A percentile compares a stretch with the other conserved stretches of the same genome.
Conservation (phyloP, 129 eudicot species). For the Tanacetum coccineum region DNA sequence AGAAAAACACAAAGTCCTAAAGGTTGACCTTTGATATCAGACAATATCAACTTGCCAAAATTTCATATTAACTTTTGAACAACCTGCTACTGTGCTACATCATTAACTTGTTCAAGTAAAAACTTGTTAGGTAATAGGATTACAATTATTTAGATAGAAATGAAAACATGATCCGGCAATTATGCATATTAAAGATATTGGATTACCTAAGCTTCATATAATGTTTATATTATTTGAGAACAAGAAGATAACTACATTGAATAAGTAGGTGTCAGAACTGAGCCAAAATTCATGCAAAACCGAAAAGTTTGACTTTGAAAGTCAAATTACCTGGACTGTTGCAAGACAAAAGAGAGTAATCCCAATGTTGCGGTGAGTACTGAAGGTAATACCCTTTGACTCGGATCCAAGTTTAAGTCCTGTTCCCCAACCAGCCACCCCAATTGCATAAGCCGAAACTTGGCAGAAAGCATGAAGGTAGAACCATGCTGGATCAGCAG, state of each 20-base stretch:
- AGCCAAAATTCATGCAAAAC: neutral
- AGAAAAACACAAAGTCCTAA: slow-evolving; percentile 10
- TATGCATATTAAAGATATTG: neutral
- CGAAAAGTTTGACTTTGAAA: slow-evolving; percentile 9
- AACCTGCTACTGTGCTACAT: slow-evolving; percentile 1
- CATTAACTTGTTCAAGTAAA: neutral
- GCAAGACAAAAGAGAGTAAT: slow-evolving; percentile 74
- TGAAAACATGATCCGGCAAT: neutral
- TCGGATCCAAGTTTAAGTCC: slow-evolving; percentile 82
- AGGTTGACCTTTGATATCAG: slow-evolving; percentile 11
- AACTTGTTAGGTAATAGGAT: neutral
- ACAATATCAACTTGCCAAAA: slow-evolving; percentile 1
- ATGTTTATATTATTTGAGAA: neutral
- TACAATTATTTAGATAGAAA: slow-evolving; percentile 1
- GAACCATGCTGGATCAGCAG: slow-evolving; percentile 82
- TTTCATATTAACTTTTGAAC: neutral
- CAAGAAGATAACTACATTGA: neutral
- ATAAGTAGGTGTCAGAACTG: neutral
- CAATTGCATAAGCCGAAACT: slow-evolving; percentile 66
- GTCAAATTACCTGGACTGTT: slow-evolving; percentile 70
- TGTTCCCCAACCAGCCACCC: slow-evolving; percentile 97
- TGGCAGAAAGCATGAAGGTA: slow-evolving; percentile 78
- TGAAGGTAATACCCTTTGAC: slow-evolving; percentile 52
- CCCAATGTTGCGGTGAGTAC: slow-evolving; percentile 58
- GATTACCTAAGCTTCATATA: neutral